Evolutionary conservation across 2,329 filamentous ascomycete species (phyloP), one percentile per base, ranked within the genome.

Genomic region (Chaetomium sp.): DNA sequence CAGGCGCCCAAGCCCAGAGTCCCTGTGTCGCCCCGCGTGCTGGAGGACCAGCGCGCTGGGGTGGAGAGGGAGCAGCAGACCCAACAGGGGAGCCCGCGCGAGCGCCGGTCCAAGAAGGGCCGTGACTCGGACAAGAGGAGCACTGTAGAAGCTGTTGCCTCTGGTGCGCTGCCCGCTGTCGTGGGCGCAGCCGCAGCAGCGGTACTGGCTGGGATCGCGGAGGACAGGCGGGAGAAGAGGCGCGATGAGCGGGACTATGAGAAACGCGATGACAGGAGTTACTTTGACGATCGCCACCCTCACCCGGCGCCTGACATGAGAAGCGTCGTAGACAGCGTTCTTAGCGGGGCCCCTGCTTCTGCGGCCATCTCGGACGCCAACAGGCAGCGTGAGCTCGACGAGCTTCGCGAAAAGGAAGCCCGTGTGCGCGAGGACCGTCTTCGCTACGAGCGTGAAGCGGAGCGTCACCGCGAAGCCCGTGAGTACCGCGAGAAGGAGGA

Each of bases 1-100:
- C 90, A 95, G 74, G 92, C 96, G 71, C 93, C 93, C 2, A 89
- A 93, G 70, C 93, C 93, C 2, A 84, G 91, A 65, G 82, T 85
- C 2, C 91, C 91, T 0, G 87, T 96, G 2, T 88, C 88, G 45
- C 84, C 85, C 67, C 85, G 85, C 21, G 83, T 93, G 1, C 91
- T 92, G 70, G 83, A 87, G 56, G 78, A 83, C 38, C 77, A 78
- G 47, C 78, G 75, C 54, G 68, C 77, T 12, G 63, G 25, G 1
- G 64, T 60, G 9, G 66, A 68, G 57, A 57, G 42, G 31, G 56
- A 65, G 25, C 59, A 60, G 16, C 55, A 31, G 12, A 1, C 19
- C 4, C 47, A 60, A 2, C 60, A 64, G 5, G 64, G 65, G 47
- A 67, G 67, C 31, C 64, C 69, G 7, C 57, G 64, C n/a, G 60